A percentile compares a stretch with the other conserved stretches of the same genome.
phyloP scores from a whole-genome alignment of 2,329 filamentous ascomycete species.

The Fusarium sp. region DNA sequence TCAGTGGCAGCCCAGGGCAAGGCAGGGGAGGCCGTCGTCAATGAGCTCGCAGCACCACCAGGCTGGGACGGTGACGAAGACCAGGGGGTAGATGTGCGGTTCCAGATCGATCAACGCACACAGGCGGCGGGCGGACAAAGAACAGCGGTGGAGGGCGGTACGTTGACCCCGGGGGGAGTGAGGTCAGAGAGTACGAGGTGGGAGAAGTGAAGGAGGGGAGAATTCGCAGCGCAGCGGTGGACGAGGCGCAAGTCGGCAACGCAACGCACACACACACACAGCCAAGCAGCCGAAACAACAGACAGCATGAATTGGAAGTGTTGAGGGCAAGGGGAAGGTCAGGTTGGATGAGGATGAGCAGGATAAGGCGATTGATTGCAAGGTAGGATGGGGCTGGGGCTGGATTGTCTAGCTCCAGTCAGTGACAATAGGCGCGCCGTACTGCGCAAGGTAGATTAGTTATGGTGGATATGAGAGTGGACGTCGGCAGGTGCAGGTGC shows the following conservation, averaged over 20 bases:
- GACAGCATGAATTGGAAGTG: not conserved
- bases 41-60: slow-evolving; percentile 34
- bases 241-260: not conserved
- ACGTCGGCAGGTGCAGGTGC: slow-evolving; percentile 36
- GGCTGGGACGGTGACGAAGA: slow-evolving; percentile 28
- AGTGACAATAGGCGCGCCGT: slow-evolving; percentile 11
- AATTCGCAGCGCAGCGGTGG: not conserved
- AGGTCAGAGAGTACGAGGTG: slow-evolving; percentile 18
- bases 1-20: not conserved
- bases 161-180: slow-evolving; percentile 18
- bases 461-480: slow-evolving; percentile 38
- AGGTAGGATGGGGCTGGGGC: slow-evolving; percentile 26
- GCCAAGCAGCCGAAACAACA: not conserved
- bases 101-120: slow-evolving; percentile 30
- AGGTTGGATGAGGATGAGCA: slow-evolving; percentile 11
- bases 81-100: slow-evolving; percentile 18
- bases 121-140: slow-evolving; percentile 3
- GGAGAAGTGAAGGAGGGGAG: not conserved
- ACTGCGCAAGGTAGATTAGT: slow-evolving; percentile 31
- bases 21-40: slow-evolving; percentile 25
- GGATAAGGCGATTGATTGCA: slow-evolving; percentile 20
- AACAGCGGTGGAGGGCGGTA: slow-evolving; percentile 31
- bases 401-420: slow-evolving; percentile 24
- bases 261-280: not conserved
- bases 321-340: slow-evolving; percentile 1